Evolutionary conservation across 495 filamentous ascomycete species (phyloP).

Genomic region (Amniculicola lignicola): DNA sequence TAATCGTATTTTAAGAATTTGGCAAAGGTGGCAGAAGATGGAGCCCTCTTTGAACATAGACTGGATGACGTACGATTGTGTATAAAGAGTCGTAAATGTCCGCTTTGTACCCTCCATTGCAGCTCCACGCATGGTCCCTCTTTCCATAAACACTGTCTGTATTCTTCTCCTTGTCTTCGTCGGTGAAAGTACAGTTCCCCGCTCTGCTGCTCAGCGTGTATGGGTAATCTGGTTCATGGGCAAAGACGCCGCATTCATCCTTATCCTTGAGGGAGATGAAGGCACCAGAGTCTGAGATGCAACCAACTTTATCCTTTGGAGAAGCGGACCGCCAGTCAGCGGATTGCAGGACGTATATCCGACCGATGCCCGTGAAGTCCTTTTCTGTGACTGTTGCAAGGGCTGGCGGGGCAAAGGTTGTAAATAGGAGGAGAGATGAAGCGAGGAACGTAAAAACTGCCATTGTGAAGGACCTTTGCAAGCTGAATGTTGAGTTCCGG

Average conservation of each 20-base stretch:
- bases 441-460: neutral
- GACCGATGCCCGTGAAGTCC: constrained; percentile 19
- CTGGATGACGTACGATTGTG: constrained; percentile 13
- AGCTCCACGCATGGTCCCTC: constrained; percentile 23
- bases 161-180: constrained; percentile 13
- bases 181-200: constrained; percentile 26
- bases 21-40: neutral
- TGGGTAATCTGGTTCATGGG: constrained; percentile 9
- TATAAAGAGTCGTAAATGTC: constrained; percentile 26
- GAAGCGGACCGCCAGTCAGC: constrained; percentile 16
- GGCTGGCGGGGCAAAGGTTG: no score
- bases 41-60: neutral
- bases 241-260: constrained; percentile 16
- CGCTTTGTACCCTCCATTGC: constrained; percentile 1
- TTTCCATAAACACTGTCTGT: constrained; percentile 21
- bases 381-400: constrained; percentile 6
- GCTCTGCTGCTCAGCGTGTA: constrained; percentile 12
- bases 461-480: neutral
- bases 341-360: constrained; percentile 24
- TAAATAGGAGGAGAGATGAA: constrained; percentile 7
- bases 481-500: no score
- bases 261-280: neutral
- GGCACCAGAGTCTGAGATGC: constrained; percentile 9
- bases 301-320: constrained; percentile 18
- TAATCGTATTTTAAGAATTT: neutral